These are phyloP conservation scores for Candida broadrunensis DNA, from an alignment of 805 yeast genomes.

Conservation along the genomic window DNA sequence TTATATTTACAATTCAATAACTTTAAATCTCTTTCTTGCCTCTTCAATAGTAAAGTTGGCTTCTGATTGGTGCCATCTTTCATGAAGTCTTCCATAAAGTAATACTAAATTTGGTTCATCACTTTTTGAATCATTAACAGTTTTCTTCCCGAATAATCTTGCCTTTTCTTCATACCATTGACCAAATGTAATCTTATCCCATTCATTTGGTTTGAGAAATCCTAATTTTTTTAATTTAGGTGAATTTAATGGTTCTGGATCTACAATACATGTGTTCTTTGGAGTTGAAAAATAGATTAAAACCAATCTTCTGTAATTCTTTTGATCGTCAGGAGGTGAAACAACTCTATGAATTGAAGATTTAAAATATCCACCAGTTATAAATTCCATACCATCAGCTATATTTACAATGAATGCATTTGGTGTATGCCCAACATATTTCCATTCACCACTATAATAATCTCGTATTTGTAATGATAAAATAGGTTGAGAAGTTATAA, in stretches of 20 bases:
- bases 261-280: conserved; percentile 14
- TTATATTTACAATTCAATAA: conserved; percentile 12
- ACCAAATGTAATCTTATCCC: conserved; percentile 24
- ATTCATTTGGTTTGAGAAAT: conserved; percentile 18
- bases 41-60: conserved; percentile 20
- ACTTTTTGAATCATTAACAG: conserved; percentile 28
- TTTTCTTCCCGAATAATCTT: conserved; percentile 39
- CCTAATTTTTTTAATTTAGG: conserved; percentile 22
- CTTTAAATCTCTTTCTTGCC: conserved; percentile 20
- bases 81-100: conserved; percentile 39
- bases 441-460: conserved; percentile 27
- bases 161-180: conserved; percentile 43
- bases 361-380: conserved; percentile 28
- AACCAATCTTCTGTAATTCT: conserved; percentile 18
- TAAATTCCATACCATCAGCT: conserved; percentile 29
- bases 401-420: conserved; percentile 26
- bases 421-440: conserved; percentile 27
- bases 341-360: conserved; percentile 25
- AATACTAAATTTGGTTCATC: conserved; percentile 38
- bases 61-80: conserved; percentile 42
- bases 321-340: conserved; percentile 24
- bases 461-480: conserved; percentile 28
- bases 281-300: conserved; percentile 25
- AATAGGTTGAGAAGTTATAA: conserved; percentile 30
- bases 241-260: conserved; percentile 23